Conservation (phyloP, 1,139 yeast genomes). For the Candida tetrigidarum region DNA sequence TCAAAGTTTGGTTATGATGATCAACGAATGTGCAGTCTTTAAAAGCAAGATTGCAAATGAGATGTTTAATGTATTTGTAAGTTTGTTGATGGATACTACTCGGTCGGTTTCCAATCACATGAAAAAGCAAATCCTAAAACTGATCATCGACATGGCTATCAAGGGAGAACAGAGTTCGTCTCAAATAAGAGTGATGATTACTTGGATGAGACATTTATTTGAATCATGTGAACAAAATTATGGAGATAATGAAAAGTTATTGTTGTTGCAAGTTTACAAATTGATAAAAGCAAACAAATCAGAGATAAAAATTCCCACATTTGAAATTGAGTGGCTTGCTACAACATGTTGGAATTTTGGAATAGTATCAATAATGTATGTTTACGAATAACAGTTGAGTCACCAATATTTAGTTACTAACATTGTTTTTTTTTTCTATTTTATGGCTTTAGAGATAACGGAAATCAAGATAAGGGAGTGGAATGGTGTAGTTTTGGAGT, state of each 20-base stretch:
- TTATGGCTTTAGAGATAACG: slow-evolving; percentile 12
- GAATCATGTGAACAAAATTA: slow-evolving; percentile 7
- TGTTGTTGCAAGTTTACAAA: slow-evolving; percentile 10
- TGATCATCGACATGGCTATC: slow-evolving; percentile 8
- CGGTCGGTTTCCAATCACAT: slow-evolving; percentile 3
- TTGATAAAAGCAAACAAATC: slow-evolving; percentile 8
- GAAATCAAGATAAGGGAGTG: slow-evolving; percentile 9
- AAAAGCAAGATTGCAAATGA: slow-evolving; percentile 7
- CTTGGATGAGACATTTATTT: slow-evolving; percentile 12
- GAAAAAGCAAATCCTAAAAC: slow-evolving; percentile 8
- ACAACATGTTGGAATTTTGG: slow-evolving; percentile 26
- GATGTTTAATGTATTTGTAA: slow-evolving; percentile 12
- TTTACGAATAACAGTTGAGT: slow-evolving; percentile 12
- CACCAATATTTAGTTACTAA: slow-evolving; percentile 7
- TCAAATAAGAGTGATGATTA: slow-evolving; percentile 7
- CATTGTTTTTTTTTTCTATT: background rate
- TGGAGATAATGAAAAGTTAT: slow-evolving; percentile 4
- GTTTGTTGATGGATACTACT: slow-evolving; percentile 5
- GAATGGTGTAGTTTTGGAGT: slow-evolving; percentile 16
- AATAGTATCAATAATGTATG: slow-evolving; percentile 18
- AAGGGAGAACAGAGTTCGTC: too few species aligned
- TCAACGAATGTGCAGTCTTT: slow-evolving; percentile 9
- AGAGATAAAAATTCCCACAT: slow-evolving; percentile 14
- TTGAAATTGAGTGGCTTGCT: slow-evolving; percentile 26
- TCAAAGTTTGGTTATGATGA: slow-evolving; percentile 11